Base-by-base conservation (phyloP, 192 early-diverging fungal species). In the Fimicolochytrium jonesii region DNA sequence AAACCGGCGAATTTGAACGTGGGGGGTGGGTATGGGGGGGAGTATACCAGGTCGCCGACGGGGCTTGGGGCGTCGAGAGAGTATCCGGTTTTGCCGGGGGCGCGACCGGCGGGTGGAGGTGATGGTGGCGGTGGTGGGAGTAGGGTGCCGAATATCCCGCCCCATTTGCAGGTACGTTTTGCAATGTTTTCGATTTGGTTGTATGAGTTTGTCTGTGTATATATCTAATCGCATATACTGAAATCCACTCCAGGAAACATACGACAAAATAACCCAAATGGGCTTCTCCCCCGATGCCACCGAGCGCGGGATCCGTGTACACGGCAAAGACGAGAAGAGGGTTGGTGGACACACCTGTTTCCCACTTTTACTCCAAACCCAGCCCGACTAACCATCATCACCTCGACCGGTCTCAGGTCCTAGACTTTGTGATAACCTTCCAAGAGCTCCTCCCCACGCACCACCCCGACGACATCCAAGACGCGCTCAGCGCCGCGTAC, bases 321-420 rank as follows among this genome's bases (percentile, higher is more conserved):
- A 55, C 37, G 61, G 50, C 20, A 9, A 11, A 3, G 50, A 64
- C 51, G 61, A 64, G n/a, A 64, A 64, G 35, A 64, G 55, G 61
- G 61, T 64, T 11, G 13, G 22, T 61, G 18, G 22, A 18, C 45
- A 29, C 28, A 25, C 26, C 28, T 59, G 29, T 17, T 1, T 36
- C 0, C 13, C 18, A 36, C 33, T 23, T 2, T 55, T 18, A 18
- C 25, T 0, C 7, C 55, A 37, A 4, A 37, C 4, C 6, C 3
- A 25, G 3, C 6, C 6, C 10, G 4, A 34, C 13, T 34, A 18
- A 34, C 26, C n/a, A 9, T 26, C 28, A 34, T n/a, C 37, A 25
- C 9, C 7, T 13, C 10, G 28, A 18, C 18, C 5, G 4, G 3
- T 29, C 17, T n/a, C 18, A 62, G 47, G 32, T 31, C 7, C 39